Conservation (phyloP, 139 green algal species). For the Chlorella vulgaris region DNA sequence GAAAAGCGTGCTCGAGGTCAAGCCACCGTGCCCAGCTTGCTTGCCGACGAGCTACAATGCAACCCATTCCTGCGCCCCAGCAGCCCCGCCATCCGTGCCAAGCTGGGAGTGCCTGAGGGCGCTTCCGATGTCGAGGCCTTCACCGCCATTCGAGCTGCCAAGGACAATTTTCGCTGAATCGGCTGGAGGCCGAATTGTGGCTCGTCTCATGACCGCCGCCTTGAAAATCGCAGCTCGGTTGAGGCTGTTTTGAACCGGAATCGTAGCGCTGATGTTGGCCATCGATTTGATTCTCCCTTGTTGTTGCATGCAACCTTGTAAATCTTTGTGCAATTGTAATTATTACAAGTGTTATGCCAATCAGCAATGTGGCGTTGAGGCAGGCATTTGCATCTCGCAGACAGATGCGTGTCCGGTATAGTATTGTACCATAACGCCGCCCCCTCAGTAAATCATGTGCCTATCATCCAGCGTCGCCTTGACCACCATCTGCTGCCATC, state of each 20-base stretch:
- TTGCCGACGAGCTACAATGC: constrained; percentile 82
- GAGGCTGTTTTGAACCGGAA: neutral
- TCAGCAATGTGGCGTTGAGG: too few species aligned
- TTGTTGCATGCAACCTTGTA: too few species aligned
- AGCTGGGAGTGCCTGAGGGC: constrained; percentile 53
- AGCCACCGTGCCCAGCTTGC: constrained; percentile 76
- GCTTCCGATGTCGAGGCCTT: constrained; percentile 72
- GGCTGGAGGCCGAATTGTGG: neutral
- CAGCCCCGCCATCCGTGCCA: constrained; percentile 60
- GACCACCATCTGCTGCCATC: too few species aligned
- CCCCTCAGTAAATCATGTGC: too few species aligned
- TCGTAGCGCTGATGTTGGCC: neutral
- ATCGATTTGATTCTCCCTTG: too few species aligned
- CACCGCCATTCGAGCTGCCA: constrained; percentile 69
- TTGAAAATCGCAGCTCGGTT: neutral
- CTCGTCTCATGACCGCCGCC: neutral
- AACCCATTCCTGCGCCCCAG: constrained; percentile 90
- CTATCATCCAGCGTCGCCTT: too few species aligned
- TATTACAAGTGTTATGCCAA: too few species aligned
- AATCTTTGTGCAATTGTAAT: too few species aligned
- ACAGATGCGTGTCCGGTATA: too few species aligned
- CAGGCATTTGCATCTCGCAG: too few species aligned
- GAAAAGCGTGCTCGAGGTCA: constrained; percentile 49
- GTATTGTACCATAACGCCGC: too few species aligned
- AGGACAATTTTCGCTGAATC: constrained; percentile 77